Percentiles rank a stretch among this genome's conserved stretches.
phyloP scores from a whole-genome alignment of 176 grass and related monocot species.

The Coix lacrymajobi region DNA sequence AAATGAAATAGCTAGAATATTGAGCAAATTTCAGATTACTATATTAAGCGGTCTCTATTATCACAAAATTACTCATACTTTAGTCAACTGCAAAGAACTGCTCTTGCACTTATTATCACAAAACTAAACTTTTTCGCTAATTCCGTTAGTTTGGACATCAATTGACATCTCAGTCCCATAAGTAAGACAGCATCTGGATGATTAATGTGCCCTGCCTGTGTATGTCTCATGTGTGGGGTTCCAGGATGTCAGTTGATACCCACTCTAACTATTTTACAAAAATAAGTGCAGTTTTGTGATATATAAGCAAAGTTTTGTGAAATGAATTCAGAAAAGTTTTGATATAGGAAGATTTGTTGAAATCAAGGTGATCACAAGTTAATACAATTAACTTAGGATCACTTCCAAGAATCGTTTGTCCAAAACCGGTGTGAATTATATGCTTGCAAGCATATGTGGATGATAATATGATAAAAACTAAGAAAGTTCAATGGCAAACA shows the following conservation, averaged over 20 bases:
- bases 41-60: neutral
- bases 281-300: neutral
- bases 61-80: neutral
- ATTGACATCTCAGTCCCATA: neutral
- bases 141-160: neutral
- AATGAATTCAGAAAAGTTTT: neutral
- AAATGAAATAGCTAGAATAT: neutral
- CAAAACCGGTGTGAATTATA: neutral
- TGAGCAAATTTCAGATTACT: neutral
- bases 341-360: neutral
- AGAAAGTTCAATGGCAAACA: neutral
- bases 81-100: neutral
- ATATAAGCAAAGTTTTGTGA: neutral
- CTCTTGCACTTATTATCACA: neutral
- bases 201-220: neutral
- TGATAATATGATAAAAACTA: constrained; percentile 1
- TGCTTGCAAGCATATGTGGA: neutral
- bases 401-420: neutral
- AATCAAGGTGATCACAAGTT: neutral
- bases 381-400: neutral
- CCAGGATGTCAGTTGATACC: neutral
- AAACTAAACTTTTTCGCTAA: neutral
- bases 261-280: neutral
- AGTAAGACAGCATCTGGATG: neutral
- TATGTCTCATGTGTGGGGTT: neutral